phyloP scores from a whole-genome alignment of 208 protist genomes.

The Zelonia costaricensis region DNA sequence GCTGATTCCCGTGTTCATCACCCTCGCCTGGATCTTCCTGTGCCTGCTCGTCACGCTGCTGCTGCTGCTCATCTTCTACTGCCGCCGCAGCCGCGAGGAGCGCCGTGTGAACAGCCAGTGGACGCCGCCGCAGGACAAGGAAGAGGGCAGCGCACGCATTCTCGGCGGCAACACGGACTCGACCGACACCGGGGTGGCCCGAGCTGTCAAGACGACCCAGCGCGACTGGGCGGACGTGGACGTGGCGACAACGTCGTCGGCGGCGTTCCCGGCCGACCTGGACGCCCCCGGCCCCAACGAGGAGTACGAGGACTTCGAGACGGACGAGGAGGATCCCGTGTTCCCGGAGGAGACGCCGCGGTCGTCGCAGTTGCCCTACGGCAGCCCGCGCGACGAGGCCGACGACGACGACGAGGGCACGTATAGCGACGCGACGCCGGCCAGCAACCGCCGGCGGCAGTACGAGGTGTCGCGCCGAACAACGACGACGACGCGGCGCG shows the following conservation, averaged over 20 bases:
- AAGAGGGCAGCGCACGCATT: slow-evolving; percentile 14
- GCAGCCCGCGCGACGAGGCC: slow-evolving; percentile 26
- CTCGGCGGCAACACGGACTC: slow-evolving; percentile 16
- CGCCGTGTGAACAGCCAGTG: slow-evolving; percentile 40
- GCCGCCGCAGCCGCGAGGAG: slow-evolving; percentile 33
- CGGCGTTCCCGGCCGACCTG: slow-evolving; percentile 28
- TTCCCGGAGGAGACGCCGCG: slow-evolving; percentile 18
- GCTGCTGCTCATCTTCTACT: slow-evolving; percentile 41
- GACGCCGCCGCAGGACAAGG: slow-evolving; percentile 43
- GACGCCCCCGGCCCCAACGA: slow-evolving; percentile 22
- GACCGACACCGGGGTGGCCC: slow-evolving; percentile 19
- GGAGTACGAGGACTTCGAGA: slow-evolving; percentile 69
- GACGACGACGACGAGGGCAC: slow-evolving; percentile 12
- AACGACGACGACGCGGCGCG: slow-evolving; percentile 14
- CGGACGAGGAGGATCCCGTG: slow-evolving; percentile 52
- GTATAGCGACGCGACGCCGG: slow-evolving; percentile 13
- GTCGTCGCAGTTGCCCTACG: slow-evolving; percentile 19
- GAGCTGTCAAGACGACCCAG: slow-evolving; percentile 29
- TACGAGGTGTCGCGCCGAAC: slow-evolving; percentile 11
- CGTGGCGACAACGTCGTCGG: slow-evolving; percentile 33
- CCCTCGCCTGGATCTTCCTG: slow-evolving; percentile 68
- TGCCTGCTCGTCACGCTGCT: slow-evolving; percentile 66
- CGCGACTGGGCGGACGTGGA: slow-evolving; percentile 59
- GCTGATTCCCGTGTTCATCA: slow-evolving; percentile 81
- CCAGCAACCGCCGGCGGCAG: background rate